Evolutionary conservation across 345 rosid species (phyloP).

Genomic region (Euphorbia lathyris): DNA sequence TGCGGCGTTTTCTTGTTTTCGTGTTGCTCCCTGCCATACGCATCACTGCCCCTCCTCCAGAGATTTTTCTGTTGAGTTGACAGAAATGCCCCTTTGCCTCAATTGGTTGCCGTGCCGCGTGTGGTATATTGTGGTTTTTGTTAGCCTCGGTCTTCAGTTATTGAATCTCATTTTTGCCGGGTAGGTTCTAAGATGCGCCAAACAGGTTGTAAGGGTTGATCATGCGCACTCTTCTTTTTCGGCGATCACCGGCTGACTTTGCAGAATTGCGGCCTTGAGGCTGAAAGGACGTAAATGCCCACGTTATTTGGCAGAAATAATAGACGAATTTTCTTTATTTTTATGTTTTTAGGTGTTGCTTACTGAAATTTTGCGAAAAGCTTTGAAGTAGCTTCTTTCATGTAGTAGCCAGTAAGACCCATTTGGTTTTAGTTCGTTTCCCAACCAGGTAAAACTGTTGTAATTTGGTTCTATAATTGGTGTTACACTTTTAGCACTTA

Average conservation of each 20-base stretch:
- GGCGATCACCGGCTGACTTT: background rate
- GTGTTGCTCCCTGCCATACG: background rate
- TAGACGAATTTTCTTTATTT: background rate
- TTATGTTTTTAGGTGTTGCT: background rate
- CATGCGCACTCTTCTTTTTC: no score
- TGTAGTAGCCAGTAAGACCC: background rate
- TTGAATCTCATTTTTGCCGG: background rate
- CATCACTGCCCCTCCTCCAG: background rate
- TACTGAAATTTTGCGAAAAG: background rate
- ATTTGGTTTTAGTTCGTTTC: slow-evolving; percentile 13
- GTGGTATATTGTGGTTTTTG: background rate
- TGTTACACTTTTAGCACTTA: background rate
- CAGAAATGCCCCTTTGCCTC: slow-evolving; percentile 5
- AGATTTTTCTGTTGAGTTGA: background rate
- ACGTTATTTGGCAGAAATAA: background rate
- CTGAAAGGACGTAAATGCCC: slow-evolving; percentile 12
- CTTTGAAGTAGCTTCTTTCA: slow-evolving; percentile 14
- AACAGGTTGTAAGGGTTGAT: background rate
- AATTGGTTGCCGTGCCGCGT: background rate
- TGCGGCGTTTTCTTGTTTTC: background rate
- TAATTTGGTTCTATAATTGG: background rate
- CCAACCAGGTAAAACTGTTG: background rate
- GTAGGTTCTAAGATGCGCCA: background rate
- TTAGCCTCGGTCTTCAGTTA: background rate
- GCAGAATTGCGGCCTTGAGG: background rate